A percentile compares a stretch with the other conserved stretches of the same genome.
phyloP scores from a whole-genome alignment of 176 grass and related monocot species.

The Paspalum vaginatum region DNA sequence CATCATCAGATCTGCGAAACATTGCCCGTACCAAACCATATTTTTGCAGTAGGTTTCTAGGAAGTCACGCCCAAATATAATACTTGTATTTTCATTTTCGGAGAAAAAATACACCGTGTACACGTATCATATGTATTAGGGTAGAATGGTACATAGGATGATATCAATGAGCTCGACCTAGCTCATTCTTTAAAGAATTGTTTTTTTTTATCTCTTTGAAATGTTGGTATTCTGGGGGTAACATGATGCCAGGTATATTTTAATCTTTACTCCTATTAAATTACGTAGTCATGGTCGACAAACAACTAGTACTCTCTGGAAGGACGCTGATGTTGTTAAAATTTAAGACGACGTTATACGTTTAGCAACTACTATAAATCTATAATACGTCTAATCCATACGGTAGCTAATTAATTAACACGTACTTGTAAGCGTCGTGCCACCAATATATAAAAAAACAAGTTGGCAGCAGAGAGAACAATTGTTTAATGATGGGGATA shows the following conservation, averaged over 20 bases:
- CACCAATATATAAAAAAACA: constrained; percentile 42
- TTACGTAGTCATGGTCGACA: not conserved
- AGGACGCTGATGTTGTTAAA: constrained; percentile 12
- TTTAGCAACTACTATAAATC: constrained; percentile 16
- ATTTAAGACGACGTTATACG: constrained; percentile 34
- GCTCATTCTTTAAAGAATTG: constrained; percentile 4
- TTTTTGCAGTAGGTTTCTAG: constrained; percentile 19
- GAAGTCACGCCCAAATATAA: not conserved
- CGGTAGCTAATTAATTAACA: constrained; percentile 38
- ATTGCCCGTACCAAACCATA: constrained; percentile 8
- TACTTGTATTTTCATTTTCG: not conserved
- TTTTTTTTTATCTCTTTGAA: not conserved
- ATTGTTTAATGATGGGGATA: constrained; percentile 53
- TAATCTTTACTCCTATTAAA: not conserved
- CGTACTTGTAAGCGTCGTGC: constrained; percentile 50
- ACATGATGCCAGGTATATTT: constrained; percentile 24
- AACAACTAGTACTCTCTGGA: constrained; percentile 17
- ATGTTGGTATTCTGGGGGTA: constrained; percentile 44
- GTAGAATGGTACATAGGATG: not conserved
- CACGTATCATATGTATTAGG: not conserved
- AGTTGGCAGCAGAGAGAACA: constrained; percentile 29
- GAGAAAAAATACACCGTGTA: constrained; percentile 5
- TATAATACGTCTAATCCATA: constrained; percentile 38
- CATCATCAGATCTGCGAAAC: constrained; percentile 20
- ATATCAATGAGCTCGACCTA: not conserved